Evolutionary conservation across 2,329 filamentous ascomycete species (phyloP).

Genomic region (Alternaria sp.): DNA sequence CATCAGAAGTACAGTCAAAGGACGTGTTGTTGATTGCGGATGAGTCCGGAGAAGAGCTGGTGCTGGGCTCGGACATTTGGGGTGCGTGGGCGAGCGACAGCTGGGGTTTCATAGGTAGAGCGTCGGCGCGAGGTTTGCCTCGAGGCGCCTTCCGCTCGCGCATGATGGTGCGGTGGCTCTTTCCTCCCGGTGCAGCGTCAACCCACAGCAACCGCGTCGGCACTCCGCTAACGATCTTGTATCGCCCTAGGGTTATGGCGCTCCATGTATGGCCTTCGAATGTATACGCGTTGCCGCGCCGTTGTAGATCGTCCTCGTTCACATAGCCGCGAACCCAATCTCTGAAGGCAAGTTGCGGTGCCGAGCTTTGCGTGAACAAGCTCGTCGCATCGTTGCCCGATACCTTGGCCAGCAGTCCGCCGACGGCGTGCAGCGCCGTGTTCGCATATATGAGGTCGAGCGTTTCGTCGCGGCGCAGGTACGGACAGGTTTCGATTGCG

Average conservation of each 20-base stretch:
- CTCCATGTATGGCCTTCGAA: slow-evolving; percentile 43
- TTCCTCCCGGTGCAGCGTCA: slow-evolving; percentile 10
- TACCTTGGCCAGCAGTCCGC: slow-evolving; percentile 29
- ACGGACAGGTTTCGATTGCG: slow-evolving; percentile 22
- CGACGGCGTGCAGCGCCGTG: slow-evolving; percentile 26
- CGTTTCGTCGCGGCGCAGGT: slow-evolving; percentile 11
- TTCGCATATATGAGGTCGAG: slow-evolving; percentile 38
- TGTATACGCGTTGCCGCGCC: slow-evolving; percentile 27
- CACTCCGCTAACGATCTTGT: slow-evolving; percentile 44
- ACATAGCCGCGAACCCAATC: slow-evolving; percentile 34
- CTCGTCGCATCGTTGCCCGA: slow-evolving; percentile 22
- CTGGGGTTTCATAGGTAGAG: slow-evolving; percentile 46
- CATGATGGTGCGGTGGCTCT: neutral
- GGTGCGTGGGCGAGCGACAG: neutral
- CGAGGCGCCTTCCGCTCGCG: slow-evolving; percentile 51
- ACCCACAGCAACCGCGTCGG: slow-evolving; percentile 20
- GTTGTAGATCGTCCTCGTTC: slow-evolving; percentile 17
- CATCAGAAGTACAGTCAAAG: slow-evolving; percentile 27
- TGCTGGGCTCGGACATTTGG: neutral
- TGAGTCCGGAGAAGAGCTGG: neutral
- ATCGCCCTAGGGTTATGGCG: slow-evolving; percentile 28
- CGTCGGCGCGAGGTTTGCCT: slow-evolving; percentile 51
- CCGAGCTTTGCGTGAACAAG: slow-evolving; percentile 24
- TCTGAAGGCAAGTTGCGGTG: slow-evolving; percentile 35
- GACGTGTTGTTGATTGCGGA: slow-evolving; percentile 7